Conservation (phyloP, 805 yeast species). For the Diddensiella caesifluorescens region DNA sequence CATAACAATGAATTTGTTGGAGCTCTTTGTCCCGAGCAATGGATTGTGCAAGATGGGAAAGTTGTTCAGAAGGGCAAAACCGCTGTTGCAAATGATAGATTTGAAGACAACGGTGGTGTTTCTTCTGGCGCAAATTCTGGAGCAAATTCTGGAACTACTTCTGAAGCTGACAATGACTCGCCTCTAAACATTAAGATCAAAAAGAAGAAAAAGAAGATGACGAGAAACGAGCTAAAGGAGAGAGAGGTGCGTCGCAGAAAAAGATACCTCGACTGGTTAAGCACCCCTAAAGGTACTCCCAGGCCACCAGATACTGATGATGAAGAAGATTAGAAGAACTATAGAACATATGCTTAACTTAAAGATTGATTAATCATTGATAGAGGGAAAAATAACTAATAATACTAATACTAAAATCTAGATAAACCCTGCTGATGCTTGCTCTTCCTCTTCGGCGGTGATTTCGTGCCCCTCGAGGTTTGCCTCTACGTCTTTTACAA, state of each 20-base stretch:
- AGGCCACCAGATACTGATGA: slow-evolving; percentile 91
- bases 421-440: background rate
- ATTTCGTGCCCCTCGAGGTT: slow-evolving; percentile 55
- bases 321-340: slow-evolving; percentile 49
- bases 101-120: slow-evolving; percentile 68
- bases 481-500: slow-evolving; percentile 44
- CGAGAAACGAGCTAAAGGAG: slow-evolving; percentile 89
- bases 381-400: background rate
- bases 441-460: slow-evolving; percentile 49
- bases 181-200: slow-evolving; percentile 95
- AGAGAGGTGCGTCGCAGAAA: slow-evolving; percentile 92
- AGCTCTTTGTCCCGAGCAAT: slow-evolving; percentile 96
- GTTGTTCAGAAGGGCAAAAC: slow-evolving; percentile 79
- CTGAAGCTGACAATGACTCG: slow-evolving; percentile 58
- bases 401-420: background rate
- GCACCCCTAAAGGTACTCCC: slow-evolving; percentile 97
- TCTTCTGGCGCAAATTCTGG: slow-evolving; percentile 46
- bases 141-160: slow-evolving; percentile 31
- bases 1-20: slow-evolving; percentile 97
- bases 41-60: slow-evolving; percentile 92
- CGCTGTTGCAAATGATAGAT: slow-evolving; percentile 68
- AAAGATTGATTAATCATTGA: background rate
- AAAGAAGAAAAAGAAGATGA: slow-evolving; percentile 91
- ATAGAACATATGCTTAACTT: background rate
- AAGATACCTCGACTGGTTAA: slow-evolving; percentile 91